These are phyloP conservation scores for Pugionium dolabratum DNA, from an alignment of 345 rosid species.

Conservation along the genomic window DNA sequence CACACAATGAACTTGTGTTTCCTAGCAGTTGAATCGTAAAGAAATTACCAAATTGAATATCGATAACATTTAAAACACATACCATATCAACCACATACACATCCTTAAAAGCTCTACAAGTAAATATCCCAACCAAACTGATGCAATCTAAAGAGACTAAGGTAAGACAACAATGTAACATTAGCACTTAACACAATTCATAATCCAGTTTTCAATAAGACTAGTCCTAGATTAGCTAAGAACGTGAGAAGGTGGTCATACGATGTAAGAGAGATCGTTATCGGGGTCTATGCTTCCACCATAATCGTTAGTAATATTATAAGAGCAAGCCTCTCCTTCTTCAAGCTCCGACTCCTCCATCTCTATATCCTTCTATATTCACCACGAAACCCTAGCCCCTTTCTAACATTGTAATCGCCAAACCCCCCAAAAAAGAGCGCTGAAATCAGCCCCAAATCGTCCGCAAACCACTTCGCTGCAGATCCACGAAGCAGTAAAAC, in stretches of 20 bases:
- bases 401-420: conserved; percentile 47
- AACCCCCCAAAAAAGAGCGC: conserved; percentile 28
- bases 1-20: neutral
- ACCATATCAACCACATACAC: conserved; percentile 30
- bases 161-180: conserved; percentile 21
- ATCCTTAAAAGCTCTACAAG: conserved; percentile 27
- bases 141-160: conserved; percentile 23
- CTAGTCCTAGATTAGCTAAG: neutral
- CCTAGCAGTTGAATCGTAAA: neutral
- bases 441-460: conserved; percentile 41
- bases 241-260: conserved; percentile 43
- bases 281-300: conserved; percentile 66
- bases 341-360: conserved; percentile 74
- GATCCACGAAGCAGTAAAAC: conserved; percentile 15
- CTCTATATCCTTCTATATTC: conserved; percentile 19
- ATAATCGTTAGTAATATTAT: conserved; percentile 52
- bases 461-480: conserved; percentile 1
- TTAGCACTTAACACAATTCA: conserved; percentile 1
- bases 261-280: conserved; percentile 76
- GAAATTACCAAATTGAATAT: conserved; percentile 15
- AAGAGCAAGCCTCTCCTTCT: conserved; percentile 77
- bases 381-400: conserved; percentile 50
- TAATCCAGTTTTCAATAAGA: neutral
- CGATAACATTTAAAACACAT: conserved; percentile 28
- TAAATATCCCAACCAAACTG: conserved; percentile 23